Evolutionary conservation across 1,284 basidiomycete genomes (phyloP), one percentile per base, ranked within the genome.

Genomic region (Cutaneotrichosporon sp.): DNA sequence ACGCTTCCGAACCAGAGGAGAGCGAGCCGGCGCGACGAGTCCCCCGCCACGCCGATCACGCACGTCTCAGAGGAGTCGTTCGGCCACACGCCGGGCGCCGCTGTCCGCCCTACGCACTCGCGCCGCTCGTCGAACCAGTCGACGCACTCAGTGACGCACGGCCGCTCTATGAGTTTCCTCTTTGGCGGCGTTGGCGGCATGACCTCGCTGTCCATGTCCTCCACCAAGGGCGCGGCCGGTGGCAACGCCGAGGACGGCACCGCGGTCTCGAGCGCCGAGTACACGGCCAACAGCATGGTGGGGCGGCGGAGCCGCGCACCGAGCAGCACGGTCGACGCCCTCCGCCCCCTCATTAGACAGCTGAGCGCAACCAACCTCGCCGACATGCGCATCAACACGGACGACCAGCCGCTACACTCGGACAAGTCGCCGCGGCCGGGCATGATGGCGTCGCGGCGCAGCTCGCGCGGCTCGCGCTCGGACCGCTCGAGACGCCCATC

Each of bases 91-190:
- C 59, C 65, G 34, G 55, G 51, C 33, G 63, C 69, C 1, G 71
- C 14, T 11, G 49, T 22, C 18, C 22, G 67, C 20, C 60, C 67
- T 22, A 24, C 47, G 7, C 24, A 27, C 16, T 34, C 64, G 14
- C 34, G 62, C 16, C 57, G 62, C 63, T 45, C 62, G 56, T 42
- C 66, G 59, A 47, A 64, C 61, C 11, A 67, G 63, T 60, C 58
- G 61, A 31, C 63, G 60, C n/a, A 49, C 27, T 25, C 9, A 49
- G 56, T 54, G 16, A 27, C 45, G 31, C 57, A 62, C 46, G 65
- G 73, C 34, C 65, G 75, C 58, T 71, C 72, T 2, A 72, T 65
- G 43, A 72, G 69, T 27, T 75, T 74, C 70, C 62, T 78, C 22
- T 78, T 77, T 31, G 74, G 74, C 24, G 67, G 63, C 7, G 76